Conservation (phyloP, 352 stramenopile genomes). For the Stephanocyclus meneghinianus region DNA sequence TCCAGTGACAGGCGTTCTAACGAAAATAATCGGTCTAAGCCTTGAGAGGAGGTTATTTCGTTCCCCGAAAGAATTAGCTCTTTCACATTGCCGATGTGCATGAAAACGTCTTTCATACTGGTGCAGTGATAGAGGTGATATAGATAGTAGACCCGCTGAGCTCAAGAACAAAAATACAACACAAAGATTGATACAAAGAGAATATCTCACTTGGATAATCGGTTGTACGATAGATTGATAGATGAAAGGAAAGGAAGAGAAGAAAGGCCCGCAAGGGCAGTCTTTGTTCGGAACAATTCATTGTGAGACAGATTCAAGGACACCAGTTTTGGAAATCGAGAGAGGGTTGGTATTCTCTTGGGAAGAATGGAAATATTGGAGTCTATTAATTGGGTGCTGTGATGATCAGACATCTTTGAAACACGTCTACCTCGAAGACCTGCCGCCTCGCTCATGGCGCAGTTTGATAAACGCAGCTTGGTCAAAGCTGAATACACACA, state of each 20-base stretch:
- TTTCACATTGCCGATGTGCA: conserved; percentile 71
- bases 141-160: neutral
- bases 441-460: conserved; percentile 59
- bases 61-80: conserved; percentile 72
- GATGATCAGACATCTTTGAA: neutral
- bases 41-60: conserved; percentile 51
- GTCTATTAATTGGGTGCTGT: conserved; percentile 5
- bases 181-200: conserved; percentile 2
- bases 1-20: conserved; percentile 67
- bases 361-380: neutral
- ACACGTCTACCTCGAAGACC: conserved; percentile 36
- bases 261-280: conserved; percentile 60
- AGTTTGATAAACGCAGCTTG: conserved; percentile 59
- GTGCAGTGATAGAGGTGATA: neutral
- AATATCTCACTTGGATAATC: conserved; percentile 36
- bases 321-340: conserved; percentile 53
- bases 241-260: conserved; percentile 50
- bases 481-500: conserved; percentile 34
- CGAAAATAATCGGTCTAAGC: conserved; percentile 70
- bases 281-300: conserved; percentile 61
- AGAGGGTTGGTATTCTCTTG: conserved; percentile 40
- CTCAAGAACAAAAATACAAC: neutral
- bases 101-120: conserved; percentile 51
- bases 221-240: conserved; percentile 75
- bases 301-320: conserved; percentile 75